Evolutionary conservation across 371 early-diverging fungal genomes (phyloP).

Genomic region (Thermomucor indicae-seudaticae): DNA sequence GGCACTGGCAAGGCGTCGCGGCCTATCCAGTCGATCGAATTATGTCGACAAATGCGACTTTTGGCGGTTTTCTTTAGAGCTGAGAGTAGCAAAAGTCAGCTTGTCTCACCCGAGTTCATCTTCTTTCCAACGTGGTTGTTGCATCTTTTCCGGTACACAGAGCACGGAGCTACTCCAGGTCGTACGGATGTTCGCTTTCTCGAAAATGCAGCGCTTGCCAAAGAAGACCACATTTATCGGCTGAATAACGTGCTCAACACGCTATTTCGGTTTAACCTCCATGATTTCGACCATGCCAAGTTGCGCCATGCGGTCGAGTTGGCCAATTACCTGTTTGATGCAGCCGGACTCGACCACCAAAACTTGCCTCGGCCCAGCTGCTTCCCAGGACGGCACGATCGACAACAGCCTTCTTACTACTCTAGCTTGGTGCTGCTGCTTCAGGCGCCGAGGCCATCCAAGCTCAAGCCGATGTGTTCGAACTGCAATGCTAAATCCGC

Average conservation of each 20-base stretch:
- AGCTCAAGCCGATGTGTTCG: slow-evolving; percentile 36
- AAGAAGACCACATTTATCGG: slow-evolving; percentile 46
- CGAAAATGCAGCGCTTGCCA: slow-evolving; percentile 36
- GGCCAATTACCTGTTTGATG: slow-evolving; percentile 34
- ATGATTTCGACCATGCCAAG: slow-evolving; percentile 22
- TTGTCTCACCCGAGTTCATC: slow-evolving; percentile 35
- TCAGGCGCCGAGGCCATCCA: slow-evolving; percentile 30
- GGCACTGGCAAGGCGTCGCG: slow-evolving; percentile 41
- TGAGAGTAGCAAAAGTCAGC: slow-evolving; percentile 28
- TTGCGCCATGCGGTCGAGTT: slow-evolving; percentile 23
- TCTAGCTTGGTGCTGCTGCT: slow-evolving; percentile 23
- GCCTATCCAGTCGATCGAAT: slow-evolving; percentile 32
- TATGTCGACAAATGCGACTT: slow-evolving; percentile 36
- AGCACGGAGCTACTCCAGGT: slow-evolving; percentile 36
- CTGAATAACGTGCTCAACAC: slow-evolving; percentile 42
- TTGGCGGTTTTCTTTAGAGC: slow-evolving; percentile 39
- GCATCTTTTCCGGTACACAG: slow-evolving; percentile 38
- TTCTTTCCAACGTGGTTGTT: slow-evolving; percentile 46
- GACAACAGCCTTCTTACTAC: slow-evolving; percentile 25
- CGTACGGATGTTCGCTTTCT: slow-evolving; percentile 40
- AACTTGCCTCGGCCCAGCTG: slow-evolving; percentile 27
- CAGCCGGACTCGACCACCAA: slow-evolving; percentile 25
- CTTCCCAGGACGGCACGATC: too few relatives aligned
- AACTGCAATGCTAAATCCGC: slow-evolving; percentile 42
- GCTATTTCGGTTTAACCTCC: slow-evolving; percentile 39